phyloP scores from a whole-genome alignment of 441 rosid species.

The Corymbia citriodora region DNA sequence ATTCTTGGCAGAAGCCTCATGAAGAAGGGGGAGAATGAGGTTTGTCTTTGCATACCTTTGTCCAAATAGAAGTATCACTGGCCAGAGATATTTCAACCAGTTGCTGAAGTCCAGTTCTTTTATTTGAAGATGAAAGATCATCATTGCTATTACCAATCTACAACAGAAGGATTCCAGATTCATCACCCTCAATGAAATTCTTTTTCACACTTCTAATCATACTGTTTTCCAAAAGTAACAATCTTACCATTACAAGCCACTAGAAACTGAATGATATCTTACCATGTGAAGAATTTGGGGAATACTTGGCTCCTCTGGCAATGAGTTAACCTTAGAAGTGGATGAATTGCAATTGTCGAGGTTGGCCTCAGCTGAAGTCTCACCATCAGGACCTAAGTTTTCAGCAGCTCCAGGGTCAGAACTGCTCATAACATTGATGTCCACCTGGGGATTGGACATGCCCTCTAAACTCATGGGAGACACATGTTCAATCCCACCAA shows the following conservation, averaged over 20 bases:
- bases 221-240: background rate
- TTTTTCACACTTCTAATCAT: background rate
- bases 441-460: slow-evolving; percentile 39
- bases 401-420: slow-evolving; percentile 39
- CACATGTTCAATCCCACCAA: slow-evolving; percentile 39
- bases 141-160: slow-evolving; percentile 71
- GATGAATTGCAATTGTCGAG: slow-evolving; percentile 43
- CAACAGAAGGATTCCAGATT: background rate
- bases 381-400: slow-evolving; percentile 34
- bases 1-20: background rate
- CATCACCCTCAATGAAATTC: background rate
- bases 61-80: slow-evolving; percentile 69
- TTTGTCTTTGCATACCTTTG: slow-evolving; percentile 38
- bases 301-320: slow-evolving; percentile 67
- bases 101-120: slow-evolving; percentile 72
- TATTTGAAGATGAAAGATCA: slow-evolving; percentile 48
- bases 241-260: background rate
- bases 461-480: slow-evolving; percentile 47
- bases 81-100: slow-evolving; percentile 71
- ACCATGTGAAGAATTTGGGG: slow-evolving; percentile 97
- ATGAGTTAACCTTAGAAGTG: slow-evolving; percentile 43
- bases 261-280: slow-evolving; percentile 9
- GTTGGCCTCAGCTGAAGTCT: slow-evolving; percentile 36
- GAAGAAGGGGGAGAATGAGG: background rate
- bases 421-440: slow-evolving; percentile 40